Conservation (phyloP, 1,284 basidiomycete species). For the Takashimella tepidaria region DNA sequence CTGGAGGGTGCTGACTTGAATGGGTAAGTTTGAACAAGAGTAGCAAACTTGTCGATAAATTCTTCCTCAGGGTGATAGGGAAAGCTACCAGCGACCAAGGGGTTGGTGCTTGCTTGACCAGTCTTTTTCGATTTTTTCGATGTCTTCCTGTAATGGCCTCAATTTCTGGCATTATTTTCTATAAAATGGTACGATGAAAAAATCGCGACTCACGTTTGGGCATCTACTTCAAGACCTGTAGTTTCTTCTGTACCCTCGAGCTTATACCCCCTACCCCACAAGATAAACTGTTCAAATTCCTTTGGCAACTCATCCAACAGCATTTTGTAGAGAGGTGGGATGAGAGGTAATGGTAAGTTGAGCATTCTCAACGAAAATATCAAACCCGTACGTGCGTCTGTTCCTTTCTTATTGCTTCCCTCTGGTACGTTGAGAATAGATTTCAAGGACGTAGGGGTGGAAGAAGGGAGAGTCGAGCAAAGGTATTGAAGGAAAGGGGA, state of each 20-base stretch:
- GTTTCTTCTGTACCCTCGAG: conserved; percentile 41
- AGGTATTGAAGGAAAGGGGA: conserved; percentile 67
- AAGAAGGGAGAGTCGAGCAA: conserved; percentile 30
- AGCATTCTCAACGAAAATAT: conserved; percentile 79
- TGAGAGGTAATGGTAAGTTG: conserved; percentile 86
- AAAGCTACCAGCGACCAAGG: conserved; percentile 49
- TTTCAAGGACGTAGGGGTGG: conserved; percentile 47
- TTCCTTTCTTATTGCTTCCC: too few species aligned
- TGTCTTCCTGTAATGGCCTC: too few species aligned
- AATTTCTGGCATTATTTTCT: too few species aligned
- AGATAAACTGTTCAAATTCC: conserved; percentile 40
- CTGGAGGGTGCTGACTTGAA: conserved; percentile 60
- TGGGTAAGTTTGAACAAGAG: conserved; percentile 60
- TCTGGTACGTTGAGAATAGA: conserved; percentile 28
- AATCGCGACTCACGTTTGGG: too few species aligned
- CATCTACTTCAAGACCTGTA: conserved; percentile 40
- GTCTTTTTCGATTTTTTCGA: conserved; percentile 39
- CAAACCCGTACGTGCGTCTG: conserved; percentile 63
- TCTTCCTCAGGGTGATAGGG: conserved; percentile 85
- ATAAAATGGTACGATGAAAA: too few species aligned
- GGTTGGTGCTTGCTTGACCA: conserved; percentile 34
- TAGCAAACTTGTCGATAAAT: conserved; percentile 62
- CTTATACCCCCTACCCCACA: conserved; percentile 47
- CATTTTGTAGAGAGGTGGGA: conserved; percentile 86
- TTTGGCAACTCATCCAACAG: conserved; percentile 70